Evolutionary conservation across 805 yeast species (phyloP).

Genomic region (Hanseniaspora singularis): DNA sequence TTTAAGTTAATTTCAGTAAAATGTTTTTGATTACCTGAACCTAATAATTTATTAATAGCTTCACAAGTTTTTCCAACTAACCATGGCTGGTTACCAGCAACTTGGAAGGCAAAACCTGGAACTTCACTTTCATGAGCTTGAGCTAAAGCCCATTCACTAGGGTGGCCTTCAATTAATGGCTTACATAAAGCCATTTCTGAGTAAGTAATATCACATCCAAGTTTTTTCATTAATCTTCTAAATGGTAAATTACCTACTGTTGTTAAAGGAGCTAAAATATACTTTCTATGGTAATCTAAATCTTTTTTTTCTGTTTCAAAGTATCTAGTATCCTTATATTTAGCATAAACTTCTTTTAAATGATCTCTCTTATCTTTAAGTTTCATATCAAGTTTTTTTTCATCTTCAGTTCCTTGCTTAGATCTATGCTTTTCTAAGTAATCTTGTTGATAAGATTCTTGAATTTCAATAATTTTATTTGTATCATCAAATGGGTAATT

Average conservation of each 20-base stretch:
- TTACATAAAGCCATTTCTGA: constrained; percentile 87
- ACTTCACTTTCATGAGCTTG: constrained; percentile 72
- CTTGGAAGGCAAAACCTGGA: constrained; percentile 87
- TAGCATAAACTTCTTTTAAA: constrained; percentile 25
- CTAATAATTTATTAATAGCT: constrained; percentile 34
- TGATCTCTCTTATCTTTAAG: constrained; percentile 24
- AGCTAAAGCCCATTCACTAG: constrained; percentile 95
- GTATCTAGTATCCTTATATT: constrained; percentile 67
- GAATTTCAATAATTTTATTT: constrained; percentile 45
- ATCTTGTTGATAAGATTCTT: constrained; percentile 46
- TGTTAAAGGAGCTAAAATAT: constrained; percentile 88
- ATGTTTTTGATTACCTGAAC: constrained; percentile 38
- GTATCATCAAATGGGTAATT: constrained; percentile 44
- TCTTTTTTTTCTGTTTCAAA: constrained; percentile 68
- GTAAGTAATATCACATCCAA: constrained; percentile 89
- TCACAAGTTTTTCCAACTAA: constrained; percentile 91
- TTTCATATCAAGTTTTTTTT: constrained; percentile 18
- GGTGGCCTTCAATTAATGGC: constrained; percentile 79
- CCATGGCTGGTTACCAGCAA: constrained; percentile 86
- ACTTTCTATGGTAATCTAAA: constrained; percentile 55
- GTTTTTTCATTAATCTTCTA: constrained; percentile 77
- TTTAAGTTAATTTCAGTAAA: constrained; percentile 82
- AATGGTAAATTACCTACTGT: constrained; percentile 96
- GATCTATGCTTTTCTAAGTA: constrained; percentile 22
- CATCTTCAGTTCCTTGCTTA: constrained; percentile 25